Conservation (phyloP, 139 green algal genomes). For the Parachlorella kessleri region DNA sequence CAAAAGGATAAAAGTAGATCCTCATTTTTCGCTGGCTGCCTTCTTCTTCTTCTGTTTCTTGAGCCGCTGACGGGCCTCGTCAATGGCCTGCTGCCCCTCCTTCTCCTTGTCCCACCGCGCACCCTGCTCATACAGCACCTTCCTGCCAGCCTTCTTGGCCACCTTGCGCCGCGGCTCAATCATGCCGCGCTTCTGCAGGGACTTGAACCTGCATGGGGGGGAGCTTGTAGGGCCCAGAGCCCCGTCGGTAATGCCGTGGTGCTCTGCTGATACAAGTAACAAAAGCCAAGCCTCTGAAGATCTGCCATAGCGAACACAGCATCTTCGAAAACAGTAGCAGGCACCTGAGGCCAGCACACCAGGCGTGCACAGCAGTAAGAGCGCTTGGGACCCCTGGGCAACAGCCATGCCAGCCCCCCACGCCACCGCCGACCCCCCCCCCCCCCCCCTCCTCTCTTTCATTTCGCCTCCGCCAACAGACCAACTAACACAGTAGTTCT, state of each 20-base stretch:
- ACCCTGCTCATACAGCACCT: conserved; percentile 51
- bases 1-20: no score
- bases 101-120: conserved; percentile 15
- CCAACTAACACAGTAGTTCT: no score
- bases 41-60: neutral
- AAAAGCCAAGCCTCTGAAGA: no score
- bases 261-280: no score
- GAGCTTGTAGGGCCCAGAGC: no score
- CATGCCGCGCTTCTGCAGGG: conserved; percentile 76
- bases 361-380: neutral
- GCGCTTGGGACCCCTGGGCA: no score
- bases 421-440: neutral
- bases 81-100: conserved; percentile 40
- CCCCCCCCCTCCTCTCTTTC: no score
- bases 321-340: conserved; percentile 30
- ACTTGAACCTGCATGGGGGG: conserved; percentile 71
- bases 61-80: conserved; percentile 3
- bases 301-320: no score
- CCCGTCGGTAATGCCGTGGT: no score
- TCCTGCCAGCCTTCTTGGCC: conserved; percentile 45
- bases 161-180: conserved; percentile 76
- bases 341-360: conserved; percentile 8
- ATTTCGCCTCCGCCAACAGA: no score
- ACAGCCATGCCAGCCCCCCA: no score
- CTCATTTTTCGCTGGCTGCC: neutral